Conservation (phyloP, 106 monocot genomes). For the Dioscorea alata region DNA sequence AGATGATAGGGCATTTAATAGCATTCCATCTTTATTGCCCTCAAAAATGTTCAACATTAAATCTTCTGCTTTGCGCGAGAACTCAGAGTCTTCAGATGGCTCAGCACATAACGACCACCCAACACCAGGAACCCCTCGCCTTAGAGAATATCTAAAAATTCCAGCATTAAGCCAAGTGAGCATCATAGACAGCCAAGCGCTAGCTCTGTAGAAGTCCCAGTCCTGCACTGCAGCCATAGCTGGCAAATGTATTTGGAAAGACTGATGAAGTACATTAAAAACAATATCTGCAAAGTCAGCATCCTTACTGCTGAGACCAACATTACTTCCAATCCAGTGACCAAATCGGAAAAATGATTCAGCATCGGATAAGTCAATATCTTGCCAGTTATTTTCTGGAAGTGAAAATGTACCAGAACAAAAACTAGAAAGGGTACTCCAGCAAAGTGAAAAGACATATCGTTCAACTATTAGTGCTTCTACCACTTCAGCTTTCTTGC, state of each 20-base stretch:
- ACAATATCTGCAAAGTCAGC: constrained; percentile 19
- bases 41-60: constrained; percentile 21
- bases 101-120: constrained; percentile 12
- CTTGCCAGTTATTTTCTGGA: constrained; percentile 9
- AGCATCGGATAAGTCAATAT: constrained; percentile 23
- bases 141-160: constrained; percentile 26
- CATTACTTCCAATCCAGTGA: constrained; percentile 21
- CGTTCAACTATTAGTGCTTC: constrained; percentile 83
- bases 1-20: constrained; percentile 49
- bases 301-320: constrained; percentile 11
- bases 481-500: constrained; percentile 55
- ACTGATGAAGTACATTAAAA: constrained; percentile 39
- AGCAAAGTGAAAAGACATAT: constrained; percentile 79
- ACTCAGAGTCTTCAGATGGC: constrained; percentile 7
- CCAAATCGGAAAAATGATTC: constrained; percentile 46
- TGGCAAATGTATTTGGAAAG: constrained; percentile 15
- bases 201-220: constrained; percentile 64
- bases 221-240: constrained; percentile 17
- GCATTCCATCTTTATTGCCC: constrained; percentile 29
- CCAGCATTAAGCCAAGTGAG: constrained; percentile 58
- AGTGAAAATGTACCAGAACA: constrained; percentile 7
- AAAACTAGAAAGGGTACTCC: constrained; percentile 45
- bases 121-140: constrained; percentile 14
- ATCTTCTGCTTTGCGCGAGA: constrained; percentile 26
- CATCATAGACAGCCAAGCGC: constrained; percentile 57